phyloP scores from a whole-genome alignment of 2,329 filamentous ascomycete genomes.

The Colletotrichum sojae region DNA sequence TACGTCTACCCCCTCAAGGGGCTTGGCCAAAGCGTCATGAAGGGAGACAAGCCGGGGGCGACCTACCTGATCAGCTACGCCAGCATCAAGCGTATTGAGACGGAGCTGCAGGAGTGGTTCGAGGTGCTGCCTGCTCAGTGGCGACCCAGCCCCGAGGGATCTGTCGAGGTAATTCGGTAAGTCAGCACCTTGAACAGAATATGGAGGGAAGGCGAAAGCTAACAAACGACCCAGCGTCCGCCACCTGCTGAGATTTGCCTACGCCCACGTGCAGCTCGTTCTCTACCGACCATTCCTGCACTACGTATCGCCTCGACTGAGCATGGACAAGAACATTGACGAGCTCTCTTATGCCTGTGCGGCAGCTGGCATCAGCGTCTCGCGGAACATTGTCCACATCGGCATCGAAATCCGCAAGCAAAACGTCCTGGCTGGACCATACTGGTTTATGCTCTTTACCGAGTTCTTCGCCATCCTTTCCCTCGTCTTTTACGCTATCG shows the following conservation, averaged over 20 bases:
- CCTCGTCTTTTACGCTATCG: conserved; percentile 83
- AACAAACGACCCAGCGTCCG: conserved; percentile 64
- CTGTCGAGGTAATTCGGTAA: conserved; percentile 82
- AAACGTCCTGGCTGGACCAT: conserved; percentile 82
- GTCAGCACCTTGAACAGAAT: conserved; percentile 45
- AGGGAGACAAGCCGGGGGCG: conserved; percentile 58
- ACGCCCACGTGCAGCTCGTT: conserved; percentile 86
- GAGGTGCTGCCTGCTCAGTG: conserved; percentile 80
- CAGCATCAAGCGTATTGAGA: conserved; percentile 75
- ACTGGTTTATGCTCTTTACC: conserved; percentile 90
- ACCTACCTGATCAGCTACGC: conserved; percentile 75
- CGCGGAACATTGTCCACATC: conserved; percentile 83
- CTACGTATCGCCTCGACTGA: conserved; percentile 79
- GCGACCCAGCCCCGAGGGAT: conserved; percentile 83
- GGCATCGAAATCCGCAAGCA: conserved; percentile 83
- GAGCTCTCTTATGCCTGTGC: conserved; percentile 84
- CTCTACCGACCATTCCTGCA: conserved; percentile 88
- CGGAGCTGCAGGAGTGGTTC: conserved; percentile 74
- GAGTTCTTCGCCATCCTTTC: conserved; percentile 87
- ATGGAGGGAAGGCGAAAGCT: neutral
- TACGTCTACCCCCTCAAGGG: conserved; percentile 76
- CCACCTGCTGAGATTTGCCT: conserved; percentile 83
- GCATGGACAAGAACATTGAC: conserved; percentile 72
- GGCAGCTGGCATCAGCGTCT: conserved; percentile 73
- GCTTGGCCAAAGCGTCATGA: conserved; percentile 61